Percentiles rank a stretch among this genome's conserved stretches.
Conservation (phyloP, 2,329 filamentous ascomycete genomes). For the Diaporthe vexans region DNA sequence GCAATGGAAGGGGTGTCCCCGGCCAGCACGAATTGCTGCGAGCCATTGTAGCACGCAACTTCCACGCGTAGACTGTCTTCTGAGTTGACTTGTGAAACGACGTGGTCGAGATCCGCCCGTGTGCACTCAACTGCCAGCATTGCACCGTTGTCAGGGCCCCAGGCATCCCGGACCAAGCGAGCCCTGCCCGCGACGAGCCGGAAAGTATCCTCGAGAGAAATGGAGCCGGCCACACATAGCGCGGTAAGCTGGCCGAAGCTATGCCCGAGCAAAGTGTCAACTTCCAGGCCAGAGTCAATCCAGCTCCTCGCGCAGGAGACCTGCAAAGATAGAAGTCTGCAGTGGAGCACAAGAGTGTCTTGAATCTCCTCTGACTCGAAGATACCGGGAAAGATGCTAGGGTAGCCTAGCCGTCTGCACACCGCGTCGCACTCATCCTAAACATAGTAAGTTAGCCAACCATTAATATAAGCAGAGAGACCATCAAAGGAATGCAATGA, state of each 20-base stretch:
- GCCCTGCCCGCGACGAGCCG: constrained; percentile 51
- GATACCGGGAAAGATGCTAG: constrained; percentile 50
- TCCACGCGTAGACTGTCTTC: constrained; percentile 32
- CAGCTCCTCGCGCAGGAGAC: constrained; percentile 54
- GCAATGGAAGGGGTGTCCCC: constrained; percentile 47
- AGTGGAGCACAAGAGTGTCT: constrained; percentile 53
- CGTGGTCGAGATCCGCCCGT: constrained; percentile 18
- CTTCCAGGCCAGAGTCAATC: constrained; percentile 50
- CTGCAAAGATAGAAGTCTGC: constrained; percentile 53
- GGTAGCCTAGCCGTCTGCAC: constrained; percentile 46
- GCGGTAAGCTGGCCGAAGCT: constrained; percentile 55
- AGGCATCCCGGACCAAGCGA: constrained; percentile 48
- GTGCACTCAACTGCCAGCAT: constrained; percentile 50
- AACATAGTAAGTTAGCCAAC: neutral
- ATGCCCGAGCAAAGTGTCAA: constrained; percentile 53
- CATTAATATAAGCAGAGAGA: neutral
- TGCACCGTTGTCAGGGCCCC: constrained; percentile 50
- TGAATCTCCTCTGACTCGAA: constrained; percentile 46
- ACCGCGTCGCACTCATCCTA: constrained; percentile 50
- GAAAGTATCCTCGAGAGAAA: constrained; percentile 50
- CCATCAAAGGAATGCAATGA: neutral
- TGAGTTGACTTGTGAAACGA: neutral
- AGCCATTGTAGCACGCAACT: constrained; percentile 53
- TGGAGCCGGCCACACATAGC: constrained; percentile 49
- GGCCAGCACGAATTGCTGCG: constrained; percentile 49